Evolutionary conservation across 768 basidiomycete genomes (phyloP), one percentile per base, ranked within the genome.

Genomic region (Tricholoma bakamatsutake): DNA sequence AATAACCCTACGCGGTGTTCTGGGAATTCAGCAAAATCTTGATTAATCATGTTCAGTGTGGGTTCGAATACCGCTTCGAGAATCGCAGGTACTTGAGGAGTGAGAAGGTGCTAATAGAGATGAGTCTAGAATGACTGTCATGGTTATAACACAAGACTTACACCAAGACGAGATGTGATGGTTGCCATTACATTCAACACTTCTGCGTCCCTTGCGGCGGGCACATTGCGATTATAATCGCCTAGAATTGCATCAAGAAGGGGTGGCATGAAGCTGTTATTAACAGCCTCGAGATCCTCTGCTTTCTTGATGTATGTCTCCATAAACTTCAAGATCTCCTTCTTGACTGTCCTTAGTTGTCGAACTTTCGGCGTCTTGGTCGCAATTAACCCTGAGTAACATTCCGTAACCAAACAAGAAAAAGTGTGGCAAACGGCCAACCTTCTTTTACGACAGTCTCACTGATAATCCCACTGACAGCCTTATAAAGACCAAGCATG

Each of bases 1-100:
- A 93, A 99, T 82, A 99, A 96, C 53, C 94, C 96, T 39, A 88
- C 86, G 56, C 97, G 90, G 68, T 98, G 96, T 68, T 99, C 97
- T 8, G 97, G 97, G 75, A 82, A 99, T 72, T 98, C 97, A n/a
- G 95, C 77, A 62, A 98, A 96, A 76, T 99, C 96, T 79, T 97
- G 92, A 71, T 98, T 98, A 69, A 99, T 99, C 97, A 98, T 99
- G 64, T 85, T 88, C 56, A 99, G 75, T 4, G 97, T 99, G 43
- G 92, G 90, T 70, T 98, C 95, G 67, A 99, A 98, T 48, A 98
- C 92, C 9, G 96, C 94, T 64, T 98, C 96, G 50, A 99, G 80
- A 57, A 97, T 90, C 8, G 96, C 89, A 2, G 91, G 90, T 15
- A 98, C 88, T 82, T 98, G 94, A 5, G 93, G 90, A 9, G 90